phyloP scores from a whole-genome alignment of 176 grass and related monocot genomes.

The Metroxylon sagu region DNA sequence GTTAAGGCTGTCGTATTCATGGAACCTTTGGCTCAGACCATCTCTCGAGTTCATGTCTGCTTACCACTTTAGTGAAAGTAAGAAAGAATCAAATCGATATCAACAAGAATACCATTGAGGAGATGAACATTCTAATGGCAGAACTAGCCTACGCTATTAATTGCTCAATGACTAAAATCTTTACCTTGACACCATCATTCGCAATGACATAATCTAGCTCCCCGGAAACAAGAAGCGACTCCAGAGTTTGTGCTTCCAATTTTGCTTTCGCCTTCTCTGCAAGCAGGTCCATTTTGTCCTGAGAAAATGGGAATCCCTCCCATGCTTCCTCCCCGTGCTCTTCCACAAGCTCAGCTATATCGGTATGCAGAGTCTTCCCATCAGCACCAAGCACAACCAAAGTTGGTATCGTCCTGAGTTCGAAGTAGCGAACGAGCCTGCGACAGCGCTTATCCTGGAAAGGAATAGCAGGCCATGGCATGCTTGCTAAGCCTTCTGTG shows the following conservation, averaged over 20 bases:
- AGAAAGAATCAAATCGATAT: too few relatives aligned
- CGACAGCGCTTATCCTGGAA: constrained; percentile 50
- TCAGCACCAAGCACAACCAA: constrained; percentile 72
- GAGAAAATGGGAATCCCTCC: constrained; percentile 69
- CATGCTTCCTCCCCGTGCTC: constrained; percentile 58
- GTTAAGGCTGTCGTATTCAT: too few relatives aligned
- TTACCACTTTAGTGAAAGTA: too few relatives aligned
- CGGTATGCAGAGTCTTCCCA: constrained; percentile 64
- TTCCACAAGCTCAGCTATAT: constrained; percentile 49
- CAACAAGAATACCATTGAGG: too few relatives aligned
- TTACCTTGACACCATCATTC: constrained; percentile 52
- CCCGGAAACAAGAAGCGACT: constrained; percentile 60
- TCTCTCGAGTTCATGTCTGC: too few relatives aligned
- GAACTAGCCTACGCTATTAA: too few relatives aligned
- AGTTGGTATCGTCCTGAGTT: constrained; percentile 45
- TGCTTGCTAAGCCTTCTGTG: constrained; percentile 34
- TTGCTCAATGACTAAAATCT: neutral
- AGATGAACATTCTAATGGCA: too few relatives aligned
- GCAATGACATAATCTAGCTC: constrained; percentile 53
- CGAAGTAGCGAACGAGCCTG: constrained; percentile 66
- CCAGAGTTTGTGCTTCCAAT: constrained; percentile 51
- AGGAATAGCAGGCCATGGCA: constrained; percentile 76
- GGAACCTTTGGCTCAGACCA: too few relatives aligned
- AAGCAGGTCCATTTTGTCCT: constrained; percentile 58
- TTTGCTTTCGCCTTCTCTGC: constrained; percentile 52